Evolutionary conservation across 1,139 yeast genomes (phyloP).

Genomic region (Pichiaceae sp.): DNA sequence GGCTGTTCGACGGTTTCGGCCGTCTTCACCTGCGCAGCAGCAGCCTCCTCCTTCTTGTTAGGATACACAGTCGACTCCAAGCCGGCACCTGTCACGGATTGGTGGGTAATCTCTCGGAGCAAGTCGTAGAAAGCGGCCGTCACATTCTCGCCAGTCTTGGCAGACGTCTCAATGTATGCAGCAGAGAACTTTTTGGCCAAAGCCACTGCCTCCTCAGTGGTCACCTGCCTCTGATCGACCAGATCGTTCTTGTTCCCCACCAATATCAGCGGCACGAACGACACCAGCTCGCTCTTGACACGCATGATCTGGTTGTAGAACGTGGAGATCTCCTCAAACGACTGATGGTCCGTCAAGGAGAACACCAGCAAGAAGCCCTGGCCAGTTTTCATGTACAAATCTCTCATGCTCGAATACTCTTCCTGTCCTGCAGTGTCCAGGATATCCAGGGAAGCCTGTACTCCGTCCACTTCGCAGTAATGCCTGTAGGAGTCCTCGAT

Average conservation of each 20-base stretch:
- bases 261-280: slow-evolving; percentile 71
- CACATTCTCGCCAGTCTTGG: slow-evolving; percentile 83
- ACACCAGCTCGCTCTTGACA: slow-evolving; percentile 64
- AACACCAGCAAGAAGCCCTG: slow-evolving; percentile 84
- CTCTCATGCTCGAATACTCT: slow-evolving; percentile 88
- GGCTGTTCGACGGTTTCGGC: slow-evolving; percentile 1
- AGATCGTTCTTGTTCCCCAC: slow-evolving; percentile 88
- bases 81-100: slow-evolving; percentile 17
- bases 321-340: slow-evolving; percentile 73
- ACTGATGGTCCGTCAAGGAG: slow-evolving; percentile 80
- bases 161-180: slow-evolving; percentile 91
- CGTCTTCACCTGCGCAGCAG: slow-evolving; percentile 2
- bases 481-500: slow-evolving; percentile 73
- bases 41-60: slow-evolving; percentile 14
- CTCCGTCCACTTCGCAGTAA: slow-evolving; percentile 44
- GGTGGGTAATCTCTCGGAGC: slow-evolving; percentile 33
- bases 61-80: slow-evolving; percentile 21
- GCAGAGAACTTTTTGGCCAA: slow-evolving; percentile 83
- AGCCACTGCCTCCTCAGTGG: slow-evolving; percentile 72
- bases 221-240: slow-evolving; percentile 63
- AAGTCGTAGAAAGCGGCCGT: slow-evolving; percentile 86
- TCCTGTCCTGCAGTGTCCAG: slow-evolving; percentile 98
- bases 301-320: slow-evolving; percentile 83
- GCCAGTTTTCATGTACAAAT: slow-evolving; percentile 76
- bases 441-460: slow-evolving; percentile 54